phyloP scores from a whole-genome alignment of 2,329 filamentous ascomycete genomes.

The Chaetothyriales sp. region DNA sequence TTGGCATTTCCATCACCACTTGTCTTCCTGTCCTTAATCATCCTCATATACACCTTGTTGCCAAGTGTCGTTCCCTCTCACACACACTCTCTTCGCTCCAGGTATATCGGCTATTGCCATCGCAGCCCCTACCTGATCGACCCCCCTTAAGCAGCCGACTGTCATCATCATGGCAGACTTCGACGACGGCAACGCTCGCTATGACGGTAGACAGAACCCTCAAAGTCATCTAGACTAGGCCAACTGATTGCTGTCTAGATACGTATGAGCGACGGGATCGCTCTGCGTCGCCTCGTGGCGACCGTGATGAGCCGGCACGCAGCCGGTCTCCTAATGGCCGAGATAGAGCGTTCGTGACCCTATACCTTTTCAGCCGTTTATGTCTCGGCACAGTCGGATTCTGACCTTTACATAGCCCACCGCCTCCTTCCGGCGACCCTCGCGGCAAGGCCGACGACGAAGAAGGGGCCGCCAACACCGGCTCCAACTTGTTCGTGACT shows the following conservation, averaged over 20 bases:
- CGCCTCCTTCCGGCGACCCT: slow-evolving; percentile 31
- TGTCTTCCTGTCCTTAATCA: neutral
- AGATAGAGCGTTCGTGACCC: slow-evolving; percentile 33
- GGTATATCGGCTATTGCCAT: neutral
- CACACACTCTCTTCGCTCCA: neutral
- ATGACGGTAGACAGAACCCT: slow-evolving; percentile 41
- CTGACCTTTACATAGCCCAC: slow-evolving; percentile 25
- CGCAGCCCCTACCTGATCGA: neutral
- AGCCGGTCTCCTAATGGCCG: slow-evolving; percentile 51
- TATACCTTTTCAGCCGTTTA: neutral
- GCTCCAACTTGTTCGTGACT: slow-evolving; percentile 97
- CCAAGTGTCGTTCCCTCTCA: neutral
- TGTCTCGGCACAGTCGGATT: slow-evolving; percentile 4
- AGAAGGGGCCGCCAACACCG: slow-evolving; percentile 72
- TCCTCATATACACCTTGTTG: neutral
- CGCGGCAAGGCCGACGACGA: slow-evolving; percentile 33
- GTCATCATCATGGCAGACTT: slow-evolving; percentile 38
- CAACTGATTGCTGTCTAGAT: slow-evolving; percentile 5
- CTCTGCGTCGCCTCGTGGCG: slow-evolving; percentile 50
- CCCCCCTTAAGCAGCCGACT: neutral
- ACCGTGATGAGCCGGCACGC: slow-evolving; percentile 41
- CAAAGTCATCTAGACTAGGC: neutral
- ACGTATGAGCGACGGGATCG: slow-evolving; percentile 51
- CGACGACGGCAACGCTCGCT: slow-evolving; percentile 50
- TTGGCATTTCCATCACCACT: neutral